phyloP scores from a whole-genome alignment of 371 early-diverging fungal genomes.

The Mucor indicus region DNA sequence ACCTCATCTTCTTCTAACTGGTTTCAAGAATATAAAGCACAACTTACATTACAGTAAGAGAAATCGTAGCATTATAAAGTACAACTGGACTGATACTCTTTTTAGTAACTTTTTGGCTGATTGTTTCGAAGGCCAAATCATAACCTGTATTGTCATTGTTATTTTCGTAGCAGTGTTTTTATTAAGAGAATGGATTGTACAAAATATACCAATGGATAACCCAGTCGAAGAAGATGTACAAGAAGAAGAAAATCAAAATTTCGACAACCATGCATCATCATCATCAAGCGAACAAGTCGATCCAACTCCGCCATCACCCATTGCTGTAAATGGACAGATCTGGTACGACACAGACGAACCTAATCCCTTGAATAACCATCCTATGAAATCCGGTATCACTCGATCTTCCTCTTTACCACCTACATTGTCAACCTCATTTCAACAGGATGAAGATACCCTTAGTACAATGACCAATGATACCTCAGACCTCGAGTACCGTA shows the following conservation, averaged over 20 bases:
- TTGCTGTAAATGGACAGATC: not conserved
- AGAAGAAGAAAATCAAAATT: not conserved
- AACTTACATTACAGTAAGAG: slow-evolving; percentile 16
- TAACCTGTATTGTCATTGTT: slow-evolving; percentile 72
- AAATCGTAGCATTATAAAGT: too few relatives aligned
- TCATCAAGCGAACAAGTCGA: not conserved
- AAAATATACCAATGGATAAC: slow-evolving; percentile 59
- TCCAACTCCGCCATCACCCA: slow-evolving; percentile 1
- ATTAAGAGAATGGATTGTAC: slow-evolving; percentile 84
- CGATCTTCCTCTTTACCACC: slow-evolving; percentile 18
- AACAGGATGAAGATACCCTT: not conserved
- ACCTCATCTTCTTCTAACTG: not conserved
- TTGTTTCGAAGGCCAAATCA: slow-evolving; percentile 86
- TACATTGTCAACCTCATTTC: not conserved
- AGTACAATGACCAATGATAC: too few relatives aligned
- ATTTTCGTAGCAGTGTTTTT: slow-evolving; percentile 76
- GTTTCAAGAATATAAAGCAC: slow-evolving; percentile 15
- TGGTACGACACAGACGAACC: not conserved
- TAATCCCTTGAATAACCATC: too few relatives aligned
- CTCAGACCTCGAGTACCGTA: not conserved
- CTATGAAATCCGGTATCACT: too few relatives aligned
- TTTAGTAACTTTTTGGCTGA: slow-evolving; percentile 69
- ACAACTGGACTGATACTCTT: not conserved
- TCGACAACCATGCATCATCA: not conserved
- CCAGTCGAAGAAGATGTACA: slow-evolving; percentile 4